These are phyloP conservation scores for Yamadazyma paraphyllophila DNA, from an alignment of 805 yeast genomes.

Conservation along the genomic window DNA sequence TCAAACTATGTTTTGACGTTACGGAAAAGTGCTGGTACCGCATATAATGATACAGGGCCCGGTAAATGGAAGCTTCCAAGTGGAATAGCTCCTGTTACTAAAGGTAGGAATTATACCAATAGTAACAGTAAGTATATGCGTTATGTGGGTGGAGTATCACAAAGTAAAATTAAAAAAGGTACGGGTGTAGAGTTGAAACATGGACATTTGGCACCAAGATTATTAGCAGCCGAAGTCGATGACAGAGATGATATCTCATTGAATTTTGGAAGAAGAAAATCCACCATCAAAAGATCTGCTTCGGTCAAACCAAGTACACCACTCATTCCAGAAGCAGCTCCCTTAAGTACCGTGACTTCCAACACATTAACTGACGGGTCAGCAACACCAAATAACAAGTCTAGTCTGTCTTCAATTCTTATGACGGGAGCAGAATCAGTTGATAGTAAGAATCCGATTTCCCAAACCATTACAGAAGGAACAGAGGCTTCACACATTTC, in stretches of 20 bases:
- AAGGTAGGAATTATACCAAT: conserved; percentile 22
- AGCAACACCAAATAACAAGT: conserved; percentile 2
- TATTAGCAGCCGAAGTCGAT: conserved; percentile 74
- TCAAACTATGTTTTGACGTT: conserved; percentile 49
- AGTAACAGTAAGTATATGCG: conserved; percentile 29
- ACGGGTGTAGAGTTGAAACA: conserved; percentile 57
- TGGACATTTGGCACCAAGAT: conserved; percentile 60
- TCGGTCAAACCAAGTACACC: conserved; percentile 12
- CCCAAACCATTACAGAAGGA: conserved; percentile 28
- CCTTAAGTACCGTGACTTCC: conserved; percentile 10
- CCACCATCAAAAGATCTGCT: not conserved
- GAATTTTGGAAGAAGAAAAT: conserved; percentile 6
- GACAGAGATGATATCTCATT: conserved; percentile 45
- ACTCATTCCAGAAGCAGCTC: conserved; percentile 5
- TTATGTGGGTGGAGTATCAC: conserved; percentile 22
- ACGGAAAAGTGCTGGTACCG: conserved; percentile 45
- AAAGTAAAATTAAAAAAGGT: conserved; percentile 31
- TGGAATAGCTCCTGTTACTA: conserved; percentile 51
- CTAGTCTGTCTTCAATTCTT: conserved; percentile 3
- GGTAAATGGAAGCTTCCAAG: conserved; percentile 50
- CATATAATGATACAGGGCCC: conserved; percentile 48
- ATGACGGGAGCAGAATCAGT: conserved; percentile 3
- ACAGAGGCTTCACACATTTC: conserved; percentile 3
- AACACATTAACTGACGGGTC: not conserved
- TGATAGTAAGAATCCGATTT: conserved; percentile 25